Evolutionary conservation across 371 early-diverging fungal genomes (phyloP), one percentile per base, ranked within the genome.

Genomic region (Mortierella sp.): DNA sequence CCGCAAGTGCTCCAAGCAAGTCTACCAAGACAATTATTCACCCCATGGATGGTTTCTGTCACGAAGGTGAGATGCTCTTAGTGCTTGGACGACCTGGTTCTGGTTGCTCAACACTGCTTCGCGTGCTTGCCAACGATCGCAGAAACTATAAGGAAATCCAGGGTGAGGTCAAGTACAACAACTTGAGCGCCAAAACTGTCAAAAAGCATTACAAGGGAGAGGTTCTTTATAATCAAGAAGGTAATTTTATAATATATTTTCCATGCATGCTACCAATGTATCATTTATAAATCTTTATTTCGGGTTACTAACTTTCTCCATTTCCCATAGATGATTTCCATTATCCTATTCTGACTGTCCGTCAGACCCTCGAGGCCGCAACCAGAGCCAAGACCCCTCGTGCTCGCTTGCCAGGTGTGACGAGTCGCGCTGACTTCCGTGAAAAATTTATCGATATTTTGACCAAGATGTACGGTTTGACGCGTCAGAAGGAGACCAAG

Each of bases 41-140:
- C 57, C 72, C 85, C 26, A 64, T 87, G 45, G 85, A 86, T 40
- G 93, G 93, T 9, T 89, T 85, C 60, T 86, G 88, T 29, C 83
- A 85, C 23, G 89, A 88, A 19, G 92, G 92, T n/a, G 92, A 93
- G 68, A 91, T 93, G 92, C 65, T 93, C 53, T 74, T 93, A 9
- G 89, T 93, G 0, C 84, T 93, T 6, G 93, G 93, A 3, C 85
- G 89, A 1, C 93, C 93, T 7, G 93, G 91, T 15, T 76, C 93
- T 1, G 93, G 93, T 17, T 91, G 92, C 61, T 90, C 91, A 4
- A 89, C 89, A 12, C 63, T 93, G 22, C 74, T 93, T 32, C 87
- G 89, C 3, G 86, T 91, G 7, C 83, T 93, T 13, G 86, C 92
- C n/a, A 91, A 91, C 65, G 84, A 88, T 51, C 87, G 90, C 49